These are phyloP conservation scores for Globisporangium perplexum DNA, from an alignment of 352 stramenopile species.

Conservation along the genomic window DNA sequence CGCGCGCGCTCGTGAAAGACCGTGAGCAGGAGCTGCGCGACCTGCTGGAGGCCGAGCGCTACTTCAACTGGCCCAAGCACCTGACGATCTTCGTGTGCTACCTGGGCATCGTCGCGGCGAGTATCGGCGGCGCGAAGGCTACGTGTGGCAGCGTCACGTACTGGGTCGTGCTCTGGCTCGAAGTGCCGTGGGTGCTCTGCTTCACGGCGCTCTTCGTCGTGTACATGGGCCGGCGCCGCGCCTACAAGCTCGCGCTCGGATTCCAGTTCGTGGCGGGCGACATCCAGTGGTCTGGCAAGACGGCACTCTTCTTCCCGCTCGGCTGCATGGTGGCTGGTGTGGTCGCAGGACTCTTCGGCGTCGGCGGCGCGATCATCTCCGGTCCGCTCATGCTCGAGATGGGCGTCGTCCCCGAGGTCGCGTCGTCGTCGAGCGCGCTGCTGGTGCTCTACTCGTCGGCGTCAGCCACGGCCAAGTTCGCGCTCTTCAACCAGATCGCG, in stretches of 20 bases:
- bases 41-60: constrained; percentile 24
- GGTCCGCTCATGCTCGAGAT: constrained; percentile 57
- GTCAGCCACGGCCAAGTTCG: constrained; percentile 42
- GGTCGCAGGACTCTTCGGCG: constrained; percentile 41
- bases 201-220: constrained; percentile 29
- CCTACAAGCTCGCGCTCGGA: constrained; percentile 31
- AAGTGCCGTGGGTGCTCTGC: constrained; percentile 43
- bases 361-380: constrained; percentile 48
- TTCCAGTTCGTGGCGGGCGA: constrained; percentile 36
- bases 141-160: constrained; percentile 15
- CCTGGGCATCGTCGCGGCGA: constrained; percentile 24
- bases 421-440: constrained; percentile 34
- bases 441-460: constrained; percentile 53
- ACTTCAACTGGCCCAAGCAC: constrained; percentile 34
- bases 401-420: constrained; percentile 46
- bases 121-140: constrained; percentile 16
- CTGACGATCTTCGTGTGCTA: constrained; percentile 36
- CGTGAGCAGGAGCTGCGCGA: constrained; percentile 6
- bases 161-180: constrained; percentile 28
- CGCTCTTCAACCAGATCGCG: constrained; percentile 40
- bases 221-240: constrained; percentile 28
- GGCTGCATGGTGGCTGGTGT: constrained; percentile 29
- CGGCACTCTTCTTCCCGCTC: constrained; percentile 30
- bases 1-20: constrained; percentile 11
- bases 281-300: constrained; percentile 35